Evolutionary conservation across 345 rosid species (phyloP).

Genomic region (Gossypium stocksii): DNA sequence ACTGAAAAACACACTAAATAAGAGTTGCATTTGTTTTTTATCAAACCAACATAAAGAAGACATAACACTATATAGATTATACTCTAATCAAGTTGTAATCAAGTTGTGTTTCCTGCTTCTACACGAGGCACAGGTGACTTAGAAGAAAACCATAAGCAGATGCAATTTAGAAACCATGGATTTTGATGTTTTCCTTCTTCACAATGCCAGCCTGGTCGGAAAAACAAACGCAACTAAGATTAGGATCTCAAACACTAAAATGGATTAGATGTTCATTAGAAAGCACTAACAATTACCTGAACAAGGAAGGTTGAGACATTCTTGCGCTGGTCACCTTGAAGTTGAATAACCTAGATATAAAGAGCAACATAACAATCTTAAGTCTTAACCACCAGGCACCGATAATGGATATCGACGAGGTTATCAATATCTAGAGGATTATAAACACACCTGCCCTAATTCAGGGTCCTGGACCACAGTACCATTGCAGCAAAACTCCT

Average conservation of each 20-base stretch:
- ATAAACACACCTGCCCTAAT: not conserved
- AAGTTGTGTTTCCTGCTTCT: not conserved
- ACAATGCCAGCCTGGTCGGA: not conserved
- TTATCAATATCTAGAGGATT: not conserved
- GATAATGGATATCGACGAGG: not conserved
- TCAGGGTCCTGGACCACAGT: conserved; percentile 1
- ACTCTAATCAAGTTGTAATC: not conserved
- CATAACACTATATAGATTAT: not conserved
- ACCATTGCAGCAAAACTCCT: conserved; percentile 9
- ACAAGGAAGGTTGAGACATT: conserved; percentile 1
- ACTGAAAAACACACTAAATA: not conserved
- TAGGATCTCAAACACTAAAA: not conserved
- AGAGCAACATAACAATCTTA: not conserved
- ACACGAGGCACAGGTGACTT: not conserved
- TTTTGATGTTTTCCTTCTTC: conserved; percentile 6
- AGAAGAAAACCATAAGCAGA: not conserved
- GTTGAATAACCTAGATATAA: conserved; percentile 47
- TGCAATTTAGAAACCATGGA: conserved; percentile 1
- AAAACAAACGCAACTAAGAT: not conserved
- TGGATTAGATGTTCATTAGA: not conserved
- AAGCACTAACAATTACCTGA: not conserved
- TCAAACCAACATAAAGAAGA: conserved; percentile 3
- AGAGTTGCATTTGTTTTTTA: not conserved
- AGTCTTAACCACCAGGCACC: not conserved
- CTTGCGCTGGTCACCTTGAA: conserved; percentile 4